Evolutionary conservation across 148 eudicot genomes (phyloP).

Genomic region (Fagopyrum tataricum): DNA sequence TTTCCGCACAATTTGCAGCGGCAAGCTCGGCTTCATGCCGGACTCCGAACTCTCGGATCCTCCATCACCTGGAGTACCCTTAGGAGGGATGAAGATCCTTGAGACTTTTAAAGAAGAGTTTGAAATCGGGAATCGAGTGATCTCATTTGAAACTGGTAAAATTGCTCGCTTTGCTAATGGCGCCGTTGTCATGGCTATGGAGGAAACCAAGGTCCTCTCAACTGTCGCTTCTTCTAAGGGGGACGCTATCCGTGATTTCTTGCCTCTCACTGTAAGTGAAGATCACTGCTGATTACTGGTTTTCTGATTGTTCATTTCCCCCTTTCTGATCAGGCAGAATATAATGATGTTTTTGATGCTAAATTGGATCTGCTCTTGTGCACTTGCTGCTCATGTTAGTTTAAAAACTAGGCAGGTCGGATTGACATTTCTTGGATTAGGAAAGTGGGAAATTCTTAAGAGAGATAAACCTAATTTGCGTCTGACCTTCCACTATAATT

Average conservation of each 20-base stretch:
- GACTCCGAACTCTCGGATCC: slow-evolving; percentile 7
- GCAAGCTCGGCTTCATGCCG: slow-evolving; percentile 10
- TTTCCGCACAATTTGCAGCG: slow-evolving; percentile 16
- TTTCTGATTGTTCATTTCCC: not conserved
- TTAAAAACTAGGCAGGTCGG: not conserved
- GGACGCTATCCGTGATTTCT: slow-evolving; percentile 57
- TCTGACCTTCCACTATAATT: not conserved
- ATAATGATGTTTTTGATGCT: not conserved
- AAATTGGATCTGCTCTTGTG: not conserved
- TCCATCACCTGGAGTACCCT: slow-evolving; percentile 5
- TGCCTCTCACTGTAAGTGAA: slow-evolving; percentile 86
- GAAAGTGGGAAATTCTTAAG: not conserved
- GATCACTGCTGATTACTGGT: not conserved
- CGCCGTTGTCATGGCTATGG: slow-evolving; percentile 62
- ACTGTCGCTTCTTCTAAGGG: slow-evolving; percentile 64
- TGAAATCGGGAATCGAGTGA: slow-evolving; percentile 56
- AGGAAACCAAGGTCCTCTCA: slow-evolving; percentile 77
- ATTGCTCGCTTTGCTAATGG: slow-evolving; percentile 91
- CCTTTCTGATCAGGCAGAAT: not conserved
- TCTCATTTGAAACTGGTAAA: slow-evolving; percentile 75
- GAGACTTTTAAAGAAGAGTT: slow-evolving; percentile 76
- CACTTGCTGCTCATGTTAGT: too few species aligned
- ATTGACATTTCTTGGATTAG: not conserved
- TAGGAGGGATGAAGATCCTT: slow-evolving; percentile 38
- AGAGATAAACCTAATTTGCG: not conserved